Conservation (phyloP, 2,329 filamentous ascomycete genomes). For the Celoporthe dispersa region DNA sequence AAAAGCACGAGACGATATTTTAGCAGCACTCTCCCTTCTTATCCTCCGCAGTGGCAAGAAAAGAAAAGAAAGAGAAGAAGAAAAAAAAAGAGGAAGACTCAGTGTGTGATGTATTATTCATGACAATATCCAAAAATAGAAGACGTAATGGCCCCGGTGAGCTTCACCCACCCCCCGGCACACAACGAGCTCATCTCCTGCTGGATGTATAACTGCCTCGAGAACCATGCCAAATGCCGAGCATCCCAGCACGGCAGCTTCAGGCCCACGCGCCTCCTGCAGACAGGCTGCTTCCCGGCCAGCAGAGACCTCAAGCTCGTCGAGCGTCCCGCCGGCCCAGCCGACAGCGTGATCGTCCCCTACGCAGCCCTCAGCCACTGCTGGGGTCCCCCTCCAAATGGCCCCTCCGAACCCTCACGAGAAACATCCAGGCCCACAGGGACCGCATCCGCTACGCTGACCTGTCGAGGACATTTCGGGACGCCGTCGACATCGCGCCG, state of each 20-base stretch:
- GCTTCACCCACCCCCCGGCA: background rate
- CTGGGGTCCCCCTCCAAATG: slow-evolving; percentile 22
- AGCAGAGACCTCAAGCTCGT: slow-evolving; percentile 8
- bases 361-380: slow-evolving; percentile 25
- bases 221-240: slow-evolving; percentile 4
- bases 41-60: too few species aligned
- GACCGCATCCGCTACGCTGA: slow-evolving; percentile 5
- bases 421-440: slow-evolving; percentile 7
- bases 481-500: slow-evolving; percentile 28
- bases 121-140: background rate
- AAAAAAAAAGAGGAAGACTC: background rate
- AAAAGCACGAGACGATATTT: too few species aligned
- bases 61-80: too few species aligned
- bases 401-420: slow-evolving; percentile 11
- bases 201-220: background rate
- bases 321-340: background rate
- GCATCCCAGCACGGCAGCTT: slow-evolving; percentile 1
- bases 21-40: too few species aligned
- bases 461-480: slow-evolving; percentile 29
- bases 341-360: background rate
- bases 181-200: slow-evolving; percentile 6
- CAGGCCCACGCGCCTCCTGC: slow-evolving; percentile 12
- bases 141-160: background rate
- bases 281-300: background rate
- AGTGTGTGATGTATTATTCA: too few species aligned